Conservation (phyloP, 2,329 filamentous ascomycete genomes). For the Fusarium protoensiforme region DNA sequence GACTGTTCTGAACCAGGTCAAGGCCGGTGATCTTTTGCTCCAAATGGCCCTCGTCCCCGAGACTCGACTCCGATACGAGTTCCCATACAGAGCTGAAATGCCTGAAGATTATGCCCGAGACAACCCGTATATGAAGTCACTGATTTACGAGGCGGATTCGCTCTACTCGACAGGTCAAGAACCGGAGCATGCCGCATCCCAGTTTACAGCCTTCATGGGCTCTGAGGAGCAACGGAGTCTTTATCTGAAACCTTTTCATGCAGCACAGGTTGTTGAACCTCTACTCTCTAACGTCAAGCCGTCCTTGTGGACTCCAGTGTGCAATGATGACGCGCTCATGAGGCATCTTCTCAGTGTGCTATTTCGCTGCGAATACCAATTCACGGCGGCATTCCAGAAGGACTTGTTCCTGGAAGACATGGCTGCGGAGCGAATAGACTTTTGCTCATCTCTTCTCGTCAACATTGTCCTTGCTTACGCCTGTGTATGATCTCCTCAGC, state of each 20-base stretch:
- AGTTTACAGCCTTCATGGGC: neutral
- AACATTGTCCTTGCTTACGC: slow-evolving; percentile 51
- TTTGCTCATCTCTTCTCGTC: slow-evolving; percentile 54
- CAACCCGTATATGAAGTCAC: slow-evolving; percentile 43
- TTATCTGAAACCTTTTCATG: slow-evolving; percentile 52
- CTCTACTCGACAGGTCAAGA: neutral
- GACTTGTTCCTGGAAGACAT: slow-evolving; percentile 55
- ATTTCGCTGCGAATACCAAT: slow-evolving; percentile 51
- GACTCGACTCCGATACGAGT: slow-evolving; percentile 51
- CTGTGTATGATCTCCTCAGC: slow-evolving; percentile 45
- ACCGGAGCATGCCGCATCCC: neutral
- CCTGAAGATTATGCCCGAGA: slow-evolving; percentile 15
- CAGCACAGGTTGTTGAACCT: slow-evolving; percentile 49
- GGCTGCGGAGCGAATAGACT: slow-evolving; percentile 41
- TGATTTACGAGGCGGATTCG: slow-evolving; percentile 40
- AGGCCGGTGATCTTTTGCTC: slow-evolving; percentile 50
- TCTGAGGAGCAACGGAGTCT: slow-evolving; percentile 28
- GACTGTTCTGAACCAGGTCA: slow-evolving; percentile 48
- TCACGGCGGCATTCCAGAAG: slow-evolving; percentile 51
- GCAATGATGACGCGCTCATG: slow-evolving; percentile 49
- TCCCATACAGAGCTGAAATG: slow-evolving; percentile 48
- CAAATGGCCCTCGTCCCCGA: slow-evolving; percentile 53
- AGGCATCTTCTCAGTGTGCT: slow-evolving; percentile 43
- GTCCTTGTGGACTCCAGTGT: slow-evolving; percentile 52
- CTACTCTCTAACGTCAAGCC: slow-evolving; percentile 43